phyloP scores from a whole-genome alignment of 192 early-diverging fungal species.

The Mortierella claussenii region DNA sequence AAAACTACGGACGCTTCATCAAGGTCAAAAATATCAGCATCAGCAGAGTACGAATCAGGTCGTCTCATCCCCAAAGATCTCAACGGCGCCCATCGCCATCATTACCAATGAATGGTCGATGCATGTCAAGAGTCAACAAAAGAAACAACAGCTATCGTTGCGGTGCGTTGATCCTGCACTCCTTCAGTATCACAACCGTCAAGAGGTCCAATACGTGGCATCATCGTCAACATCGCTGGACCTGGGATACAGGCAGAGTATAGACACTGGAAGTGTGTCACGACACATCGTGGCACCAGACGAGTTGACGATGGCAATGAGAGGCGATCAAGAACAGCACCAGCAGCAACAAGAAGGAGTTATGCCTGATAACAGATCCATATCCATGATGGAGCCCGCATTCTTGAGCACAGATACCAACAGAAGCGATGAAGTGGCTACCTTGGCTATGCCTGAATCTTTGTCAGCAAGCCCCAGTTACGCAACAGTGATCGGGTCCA shows the following conservation, averaged over 20 bases:
- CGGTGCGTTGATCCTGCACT: conserved; percentile 9
- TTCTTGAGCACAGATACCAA: no score
- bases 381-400: no score
- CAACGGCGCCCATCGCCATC: neutral
- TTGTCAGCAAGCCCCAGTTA: neutral
- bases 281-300: conserved; percentile 30
- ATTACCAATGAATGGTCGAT: conserved; percentile 1
- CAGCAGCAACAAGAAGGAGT: neutral
- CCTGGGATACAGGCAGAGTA: no score
- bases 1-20: neutral
- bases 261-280: neutral
- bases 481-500: neutral
- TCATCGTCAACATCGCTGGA: neutral
- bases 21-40: neutral
- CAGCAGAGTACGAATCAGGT: neutral
- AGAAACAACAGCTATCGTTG: neutral
- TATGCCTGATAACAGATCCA: no score
- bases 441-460: neutral
- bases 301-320: conserved; percentile 16
- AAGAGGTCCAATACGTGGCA: no score
- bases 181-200: neutral
- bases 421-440: neutral
- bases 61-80: neutral
- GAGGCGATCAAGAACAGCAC: neutral
- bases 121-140: neutral